Evolutionary conservation across 805 yeast species (phyloP).

Genomic region (Pichia scutulata): DNA sequence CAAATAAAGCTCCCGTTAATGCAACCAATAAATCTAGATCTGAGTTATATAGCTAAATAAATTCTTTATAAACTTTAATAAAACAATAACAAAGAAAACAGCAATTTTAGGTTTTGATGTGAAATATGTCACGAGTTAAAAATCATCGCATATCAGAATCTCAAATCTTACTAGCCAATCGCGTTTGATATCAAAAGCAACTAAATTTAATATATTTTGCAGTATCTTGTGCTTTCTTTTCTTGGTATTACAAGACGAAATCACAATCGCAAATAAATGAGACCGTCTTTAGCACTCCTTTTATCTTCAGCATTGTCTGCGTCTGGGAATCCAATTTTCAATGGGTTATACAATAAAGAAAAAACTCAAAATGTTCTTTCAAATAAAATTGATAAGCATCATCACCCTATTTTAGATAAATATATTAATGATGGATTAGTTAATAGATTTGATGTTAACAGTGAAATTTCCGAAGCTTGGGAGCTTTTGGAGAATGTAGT

Average conservation of each 20-base stretch:
- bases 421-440: slow-evolving; percentile 9
- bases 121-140: too few species aligned
- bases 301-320: neutral
- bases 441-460: neutral
- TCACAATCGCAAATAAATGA: neutral
- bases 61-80: neutral
- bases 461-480: slow-evolving; percentile 10
- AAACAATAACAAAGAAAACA: too few species aligned
- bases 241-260: neutral
- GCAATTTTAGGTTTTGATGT: too few species aligned
- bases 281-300: neutral
- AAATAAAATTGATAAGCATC: neutral
- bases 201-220: too few species aligned
- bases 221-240: too few species aligned
- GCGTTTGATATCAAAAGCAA: too few species aligned
- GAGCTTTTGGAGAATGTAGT: slow-evolving; percentile 7
- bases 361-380: slow-evolving; percentile 5
- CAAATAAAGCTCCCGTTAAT: neutral
- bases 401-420: slow-evolving; percentile 7
- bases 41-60: neutral
- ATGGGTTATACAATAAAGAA: neutral
- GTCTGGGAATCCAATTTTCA: slow-evolving; percentile 5
- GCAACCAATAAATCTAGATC: neutral
- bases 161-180: too few species aligned
- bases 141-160: too few species aligned